Evolutionary conservation across 176 grass and related monocot genomes (phyloP), one percentile per base, ranked within the genome.

Genomic region (Musa troglodytarum): DNA sequence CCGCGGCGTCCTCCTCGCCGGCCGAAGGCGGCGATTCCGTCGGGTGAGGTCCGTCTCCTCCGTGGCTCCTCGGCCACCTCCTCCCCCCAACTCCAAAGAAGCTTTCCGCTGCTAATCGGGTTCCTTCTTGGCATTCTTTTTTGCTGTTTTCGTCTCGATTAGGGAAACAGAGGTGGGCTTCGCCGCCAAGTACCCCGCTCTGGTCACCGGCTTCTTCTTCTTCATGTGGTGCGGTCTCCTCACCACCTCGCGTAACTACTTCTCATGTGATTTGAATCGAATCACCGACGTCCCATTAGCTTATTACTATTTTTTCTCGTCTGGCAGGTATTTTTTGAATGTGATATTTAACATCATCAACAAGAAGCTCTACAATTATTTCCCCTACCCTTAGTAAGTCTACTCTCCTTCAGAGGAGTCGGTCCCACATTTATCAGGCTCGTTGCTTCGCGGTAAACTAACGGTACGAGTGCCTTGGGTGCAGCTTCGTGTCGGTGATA

Each of bases 321-420:
- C 34, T 6, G 34, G 77, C 84, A 99, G 95, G 95, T 99, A 99
- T 73, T 99, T 99, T 84, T 75, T 99, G 80, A 99, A 99, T 62
- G 95, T 99, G 15, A 94, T 99, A 63, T 99, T 99, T 76, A 99
- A 99, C 95, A 99, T 99, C 85, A 80, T 99, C 70, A 99, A 99
- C 84, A 99, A 99, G 82, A 99, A 99, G 81, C 94, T 99, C 65
- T 99, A 99, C 86, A 94, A 99, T 74, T 99, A 99, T 78, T 99
- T 99, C 78, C 95, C 95, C 0, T 99, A 99, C 49, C 91, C 95
- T 79, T 99, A 94, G 95, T 99, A 87, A 92, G 95, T 82, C 4
- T 6, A 6, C 34, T 43, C 34, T 43, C 4, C 34, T 6, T 5
- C 0, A 0, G 34, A 5, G 34, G 34, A 43, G 0, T 4, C 34